Percentiles rank a stretch among this genome's conserved stretches.
Evolutionary conservation across 345 rosid genomes (phyloP).

Genomic region (Corchorus capsularis): DNA sequence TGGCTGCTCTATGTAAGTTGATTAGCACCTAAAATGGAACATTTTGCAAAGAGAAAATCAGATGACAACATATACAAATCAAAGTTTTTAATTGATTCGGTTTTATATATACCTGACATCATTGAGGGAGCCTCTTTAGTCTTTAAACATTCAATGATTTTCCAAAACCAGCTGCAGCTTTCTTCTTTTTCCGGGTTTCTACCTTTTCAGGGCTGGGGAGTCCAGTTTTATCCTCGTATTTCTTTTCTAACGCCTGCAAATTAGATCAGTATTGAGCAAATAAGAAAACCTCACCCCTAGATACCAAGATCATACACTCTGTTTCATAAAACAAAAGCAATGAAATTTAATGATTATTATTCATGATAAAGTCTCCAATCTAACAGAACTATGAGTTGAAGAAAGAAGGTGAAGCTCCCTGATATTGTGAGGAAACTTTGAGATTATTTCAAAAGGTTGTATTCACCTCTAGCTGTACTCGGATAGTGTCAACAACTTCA

Average conservation of each 20-base stretch:
- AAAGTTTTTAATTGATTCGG: neutral
- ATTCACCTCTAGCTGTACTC: constrained; percentile 66
- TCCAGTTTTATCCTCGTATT: constrained; percentile 78
- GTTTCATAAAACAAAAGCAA: neutral
- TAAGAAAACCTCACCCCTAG: neutral
- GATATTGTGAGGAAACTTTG: neutral
- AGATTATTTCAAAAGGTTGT: constrained; percentile 11
- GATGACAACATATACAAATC: neutral
- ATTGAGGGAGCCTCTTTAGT: constrained; percentile 26
- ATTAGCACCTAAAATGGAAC: neutral
- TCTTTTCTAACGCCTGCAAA: constrained; percentile 74
- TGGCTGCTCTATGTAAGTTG: neutral
- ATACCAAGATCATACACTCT: neutral
- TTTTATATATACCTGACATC: constrained; percentile 11
- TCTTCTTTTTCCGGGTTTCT: constrained; percentile 51
- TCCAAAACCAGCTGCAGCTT: constrained; percentile 86
- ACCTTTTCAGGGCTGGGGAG: constrained; percentile 74
- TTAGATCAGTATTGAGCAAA: constrained; percentile 24
- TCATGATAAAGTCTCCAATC: neutral
- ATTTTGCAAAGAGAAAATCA: neutral
- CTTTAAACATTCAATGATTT: constrained; percentile 41
- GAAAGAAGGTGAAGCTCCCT: neutral
- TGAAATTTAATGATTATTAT: constrained; percentile 6
- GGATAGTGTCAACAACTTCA: constrained; percentile 73
- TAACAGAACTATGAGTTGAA: constrained; percentile 7